Percentiles rank a stretch among this genome's conserved stretches.
These are phyloP conservation scores for Quercus phellos DNA, from an alignment of 331 rosid species.

Conservation along the genomic window DNA sequence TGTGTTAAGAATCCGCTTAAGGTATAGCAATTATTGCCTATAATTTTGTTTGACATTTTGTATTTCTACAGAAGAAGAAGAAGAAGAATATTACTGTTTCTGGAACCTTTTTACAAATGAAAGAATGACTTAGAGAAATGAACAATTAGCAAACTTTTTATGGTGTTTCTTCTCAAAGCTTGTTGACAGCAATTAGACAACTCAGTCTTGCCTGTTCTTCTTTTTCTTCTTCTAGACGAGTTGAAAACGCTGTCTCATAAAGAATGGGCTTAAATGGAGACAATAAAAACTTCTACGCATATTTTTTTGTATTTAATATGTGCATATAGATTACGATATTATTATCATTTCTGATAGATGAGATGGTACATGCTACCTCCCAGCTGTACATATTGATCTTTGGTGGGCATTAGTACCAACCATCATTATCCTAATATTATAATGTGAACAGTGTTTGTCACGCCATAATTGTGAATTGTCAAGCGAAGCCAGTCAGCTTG, in stretches of 20 bases:
- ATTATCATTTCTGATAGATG: too few relatives aligned
- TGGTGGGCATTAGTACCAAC: too few relatives aligned
- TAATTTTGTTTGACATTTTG: slow-evolving; percentile 7
- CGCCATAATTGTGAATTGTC: not conserved
- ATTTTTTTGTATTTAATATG: not conserved
- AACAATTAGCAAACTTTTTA: not conserved
- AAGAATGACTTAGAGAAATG: not conserved
- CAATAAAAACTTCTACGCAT: too few relatives aligned
- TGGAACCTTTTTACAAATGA: slow-evolving; percentile 2
- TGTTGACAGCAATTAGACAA: not conserved
- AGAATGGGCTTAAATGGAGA: not conserved
- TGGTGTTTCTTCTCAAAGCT: not conserved
- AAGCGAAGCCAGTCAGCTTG: not conserved
- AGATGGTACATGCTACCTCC: too few relatives aligned
- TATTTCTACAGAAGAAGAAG: not conserved
- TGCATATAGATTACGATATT: too few relatives aligned
- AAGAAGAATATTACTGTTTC: not conserved
- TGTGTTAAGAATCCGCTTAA: slow-evolving; percentile 82
- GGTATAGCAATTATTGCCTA: slow-evolving; percentile 38
- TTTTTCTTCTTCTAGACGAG: not conserved
- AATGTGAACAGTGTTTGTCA: too few relatives aligned
- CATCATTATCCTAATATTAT: too few relatives aligned
- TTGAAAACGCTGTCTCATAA: not conserved
- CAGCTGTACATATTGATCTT: too few relatives aligned
- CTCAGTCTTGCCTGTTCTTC: not conserved